phyloP scores from a whole-genome alignment of 2,329 filamentous ascomycete genomes.

The Sclerotiophoma versabilis region DNA sequence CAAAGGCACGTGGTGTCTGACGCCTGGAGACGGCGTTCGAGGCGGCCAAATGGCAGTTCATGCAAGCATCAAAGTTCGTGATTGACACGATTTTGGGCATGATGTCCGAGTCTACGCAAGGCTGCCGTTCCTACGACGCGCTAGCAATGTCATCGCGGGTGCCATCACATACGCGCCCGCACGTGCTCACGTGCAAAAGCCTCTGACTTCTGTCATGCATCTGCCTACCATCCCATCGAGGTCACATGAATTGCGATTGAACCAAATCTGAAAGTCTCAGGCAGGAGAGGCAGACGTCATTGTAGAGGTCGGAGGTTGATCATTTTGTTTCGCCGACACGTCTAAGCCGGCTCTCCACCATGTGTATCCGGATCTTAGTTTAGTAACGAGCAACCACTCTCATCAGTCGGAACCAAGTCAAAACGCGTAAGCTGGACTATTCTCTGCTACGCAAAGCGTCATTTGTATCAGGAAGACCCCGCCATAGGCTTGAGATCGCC shows the following conservation, averaged over 20 bases:
- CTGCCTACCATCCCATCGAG: not conserved
- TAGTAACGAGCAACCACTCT: constrained; percentile 20
- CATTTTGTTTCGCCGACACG: constrained; percentile 35
- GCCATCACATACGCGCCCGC: not conserved
- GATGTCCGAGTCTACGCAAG: constrained; percentile 11
- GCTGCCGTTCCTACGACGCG: constrained; percentile 2
- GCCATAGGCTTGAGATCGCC: constrained; percentile 6
- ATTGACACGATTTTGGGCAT: not conserved
- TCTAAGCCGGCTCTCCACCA: constrained; percentile 42
- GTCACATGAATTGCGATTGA: not conserved
- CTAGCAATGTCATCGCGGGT: not conserved
- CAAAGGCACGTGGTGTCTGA: not conserved
- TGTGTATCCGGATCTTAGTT: constrained; percentile 21
- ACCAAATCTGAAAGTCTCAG: not conserved
- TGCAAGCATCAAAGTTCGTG: not conserved
- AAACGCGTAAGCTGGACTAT: constrained; percentile 36
- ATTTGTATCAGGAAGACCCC: constrained; percentile 21
- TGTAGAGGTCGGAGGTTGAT: constrained; percentile 27
- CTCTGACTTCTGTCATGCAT: not conserved
- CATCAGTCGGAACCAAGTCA: constrained; percentile 10
- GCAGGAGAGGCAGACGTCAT: not conserved
- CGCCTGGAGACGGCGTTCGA: not conserved
- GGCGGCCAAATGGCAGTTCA: not conserved
- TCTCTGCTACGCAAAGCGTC: constrained; percentile 18
- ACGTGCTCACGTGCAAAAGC: not conserved